phyloP scores from a whole-genome alignment of 1,284 basidiomycete species.

The Cystobasidium sp. region DNA sequence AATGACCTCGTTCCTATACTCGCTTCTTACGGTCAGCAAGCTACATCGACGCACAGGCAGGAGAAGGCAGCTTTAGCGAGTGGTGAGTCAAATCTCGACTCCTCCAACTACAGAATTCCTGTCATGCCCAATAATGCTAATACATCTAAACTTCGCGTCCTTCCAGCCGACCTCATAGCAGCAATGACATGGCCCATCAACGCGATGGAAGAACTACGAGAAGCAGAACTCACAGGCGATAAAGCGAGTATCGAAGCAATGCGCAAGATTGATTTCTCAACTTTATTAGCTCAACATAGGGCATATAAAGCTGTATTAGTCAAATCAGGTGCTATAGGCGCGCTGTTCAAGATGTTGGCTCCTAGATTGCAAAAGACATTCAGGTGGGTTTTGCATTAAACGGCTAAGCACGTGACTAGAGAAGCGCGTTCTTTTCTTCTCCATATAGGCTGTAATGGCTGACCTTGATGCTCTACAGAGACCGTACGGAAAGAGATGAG shows the following conservation, averaged over 20 bases:
- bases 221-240: conserved; percentile 55
- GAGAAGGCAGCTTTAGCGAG: conserved; percentile 78
- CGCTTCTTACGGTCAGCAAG: conserved; percentile 69
- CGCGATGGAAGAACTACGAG: conserved; percentile 85
- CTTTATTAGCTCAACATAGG: conserved; percentile 75
- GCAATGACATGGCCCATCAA: conserved; percentile 98
- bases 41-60: conserved; percentile 67
- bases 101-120: neutral
- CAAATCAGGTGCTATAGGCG: conserved; percentile 52
- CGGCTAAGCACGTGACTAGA: neutral
- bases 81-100: conserved; percentile 60
- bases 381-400: conserved; percentile 58
- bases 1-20: conserved; percentile 87
- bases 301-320: conserved; percentile 73
- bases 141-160: neutral
- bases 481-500: conserved; percentile 75
- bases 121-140: conserved; percentile 2
- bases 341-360: conserved; percentile 56
- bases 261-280: conserved; percentile 77
- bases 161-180: conserved; percentile 75
- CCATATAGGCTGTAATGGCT: neutral
- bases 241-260: conserved; percentile 63
- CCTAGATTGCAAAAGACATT: conserved; percentile 57
- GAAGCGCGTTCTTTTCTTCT: neutral
- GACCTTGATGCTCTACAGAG: conserved; percentile 51